Percentiles rank a stretch among this genome's conserved stretches.
These are phyloP conservation scores for Taiwanofungus camphoratus DNA, from an alignment of 1,284 basidiomycete genomes.

Conservation along the genomic window DNA sequence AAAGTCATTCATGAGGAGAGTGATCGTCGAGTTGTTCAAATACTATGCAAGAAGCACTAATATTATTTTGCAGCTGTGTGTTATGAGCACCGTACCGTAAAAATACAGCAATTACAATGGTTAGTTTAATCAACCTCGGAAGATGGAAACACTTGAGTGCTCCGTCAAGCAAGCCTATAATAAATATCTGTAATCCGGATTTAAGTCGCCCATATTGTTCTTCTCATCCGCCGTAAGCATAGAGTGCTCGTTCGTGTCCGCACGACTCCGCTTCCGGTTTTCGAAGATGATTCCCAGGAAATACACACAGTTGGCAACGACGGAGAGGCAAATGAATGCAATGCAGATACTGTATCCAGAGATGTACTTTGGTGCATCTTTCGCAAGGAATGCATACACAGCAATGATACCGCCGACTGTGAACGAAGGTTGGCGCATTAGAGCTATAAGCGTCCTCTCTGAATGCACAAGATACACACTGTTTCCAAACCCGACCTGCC, in stretches of 20 bases:
- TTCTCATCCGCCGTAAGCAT: constrained; percentile 24
- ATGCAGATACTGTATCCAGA: constrained; percentile 27
- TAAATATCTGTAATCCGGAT: constrained; percentile 24
- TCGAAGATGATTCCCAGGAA: constrained; percentile 20
- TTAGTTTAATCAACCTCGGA: too few species aligned
- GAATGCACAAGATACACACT: constrained; percentile 13
- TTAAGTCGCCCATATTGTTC: constrained; percentile 24
- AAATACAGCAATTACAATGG: too few species aligned
- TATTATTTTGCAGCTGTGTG: too few species aligned
- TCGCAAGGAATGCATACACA: constrained; percentile 26
- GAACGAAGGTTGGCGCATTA: neutral
- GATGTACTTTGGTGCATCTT: constrained; percentile 26
- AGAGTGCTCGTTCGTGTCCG: constrained; percentile 13
- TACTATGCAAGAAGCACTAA: too few species aligned
- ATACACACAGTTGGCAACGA: constrained; percentile 21
- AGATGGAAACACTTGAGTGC: too few species aligned
- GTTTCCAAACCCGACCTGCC: constrained; percentile 28
- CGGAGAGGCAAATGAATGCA: constrained; percentile 24
- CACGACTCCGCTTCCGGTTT: constrained; percentile 21
- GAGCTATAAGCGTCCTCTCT: neutral
- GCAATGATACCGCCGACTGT: constrained; percentile 28
- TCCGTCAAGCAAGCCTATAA: constrained; percentile 7
- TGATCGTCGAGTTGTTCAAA: neutral
- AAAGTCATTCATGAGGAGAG: neutral
- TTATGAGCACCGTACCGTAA: too few species aligned